Base-by-base conservation (phyloP, 352 stramenopile species). In the Globisporangium middletonii region DNA sequence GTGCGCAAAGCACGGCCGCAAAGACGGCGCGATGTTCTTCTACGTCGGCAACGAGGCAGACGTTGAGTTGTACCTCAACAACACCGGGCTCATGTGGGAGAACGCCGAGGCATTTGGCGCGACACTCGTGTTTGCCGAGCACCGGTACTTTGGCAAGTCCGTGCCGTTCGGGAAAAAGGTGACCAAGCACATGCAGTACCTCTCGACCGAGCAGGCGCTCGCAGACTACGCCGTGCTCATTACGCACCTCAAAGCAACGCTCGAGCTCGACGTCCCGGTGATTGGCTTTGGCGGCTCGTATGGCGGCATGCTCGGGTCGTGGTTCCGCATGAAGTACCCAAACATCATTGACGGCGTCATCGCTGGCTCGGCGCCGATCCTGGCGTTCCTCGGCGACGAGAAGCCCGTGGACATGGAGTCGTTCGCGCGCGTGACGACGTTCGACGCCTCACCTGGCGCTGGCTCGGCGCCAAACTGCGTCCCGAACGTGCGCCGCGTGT, bases 11-110 rank as follows among this genome's bases (percentile, higher is more conserved):
- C 69, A 82, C 60, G 85, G 68, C 62, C 71, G 61, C 52, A 71
- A 75, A 30, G 68, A 86, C 47, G 79, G 83, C 18, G 73, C 79
- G 33, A 94, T 97, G 60, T 95, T 98, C 62, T 97, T 97, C 68
- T 98, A 98, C 67, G 87, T 89, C 1, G 96, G 96, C 50, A 98
- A 99, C 65, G 96, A 99, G 68, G 93, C 89, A 7, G 79, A 97
- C 46, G 85, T 98, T 5, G 85, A 96, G 60, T 73, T 97, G 46
- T 98, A 98, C 68, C 72, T 98, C 23, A 98, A 98, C 66, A 84
- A 97, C 64, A 98, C 95, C 13, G 93, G 93, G 33, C 77, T 98
- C 49, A 98, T 99, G 89, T 98, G 92, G 91, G 92, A 98, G 65
- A 94, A 97, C 59, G 96, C 95, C 16, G 70, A 73, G 12, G 73